A percentile compares a stretch with the other conserved stretches of the same genome.
These are phyloP conservation scores for Zygosaccharomyces pseudobailii DNA, from an alignment of 1,139 yeast species.

Conservation along the genomic window DNA sequence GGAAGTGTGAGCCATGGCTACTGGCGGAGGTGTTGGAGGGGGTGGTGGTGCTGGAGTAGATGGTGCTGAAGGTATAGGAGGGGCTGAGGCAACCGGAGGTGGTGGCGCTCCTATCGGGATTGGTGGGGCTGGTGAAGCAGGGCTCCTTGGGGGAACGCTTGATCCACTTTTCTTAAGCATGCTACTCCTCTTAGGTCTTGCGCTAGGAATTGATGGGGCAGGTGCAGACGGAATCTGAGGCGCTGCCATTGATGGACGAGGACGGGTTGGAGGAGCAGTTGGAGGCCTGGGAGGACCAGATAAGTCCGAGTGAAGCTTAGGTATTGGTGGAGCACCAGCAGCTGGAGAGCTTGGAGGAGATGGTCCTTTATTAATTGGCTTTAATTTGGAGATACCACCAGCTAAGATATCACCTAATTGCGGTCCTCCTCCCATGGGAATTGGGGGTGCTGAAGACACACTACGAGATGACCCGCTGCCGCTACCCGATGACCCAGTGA, in stretches of 20 bases:
- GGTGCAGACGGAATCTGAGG: constrained; percentile 13
- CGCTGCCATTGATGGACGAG: constrained; percentile 10
- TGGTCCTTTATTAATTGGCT: constrained; percentile 37
- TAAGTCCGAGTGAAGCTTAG: constrained; percentile 18
- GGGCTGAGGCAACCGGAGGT: constrained; percentile 32
- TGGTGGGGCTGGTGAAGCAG: constrained; percentile 21
- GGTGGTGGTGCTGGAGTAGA: constrained; percentile 20
- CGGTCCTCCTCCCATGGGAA: constrained; percentile 39
- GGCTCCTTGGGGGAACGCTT: constrained; percentile 32
- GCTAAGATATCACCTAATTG: constrained; percentile 75
- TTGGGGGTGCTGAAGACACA: constrained; percentile 20
- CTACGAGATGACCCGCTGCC: constrained; percentile 8
- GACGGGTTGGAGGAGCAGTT: constrained; percentile 13
- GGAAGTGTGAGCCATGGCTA: constrained; percentile 15
- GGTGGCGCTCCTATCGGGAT: constrained; percentile 27
- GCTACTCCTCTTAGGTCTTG: constrained; percentile 25
- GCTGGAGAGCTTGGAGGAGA: constrained; percentile 11
- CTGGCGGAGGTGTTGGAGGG: constrained; percentile 28
- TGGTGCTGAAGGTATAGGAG: constrained; percentile 23
- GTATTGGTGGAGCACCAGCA: constrained; percentile 30
- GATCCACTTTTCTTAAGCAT: constrained; percentile 26
- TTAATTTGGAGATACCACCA: constrained; percentile 79
- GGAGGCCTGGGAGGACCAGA: constrained; percentile 33
- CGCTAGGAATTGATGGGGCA: constrained; percentile 32
- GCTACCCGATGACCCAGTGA: constrained; percentile 10